Conservation (phyloP, 1,284 basidiomycete genomes). For the Baeospora myosura region DNA sequence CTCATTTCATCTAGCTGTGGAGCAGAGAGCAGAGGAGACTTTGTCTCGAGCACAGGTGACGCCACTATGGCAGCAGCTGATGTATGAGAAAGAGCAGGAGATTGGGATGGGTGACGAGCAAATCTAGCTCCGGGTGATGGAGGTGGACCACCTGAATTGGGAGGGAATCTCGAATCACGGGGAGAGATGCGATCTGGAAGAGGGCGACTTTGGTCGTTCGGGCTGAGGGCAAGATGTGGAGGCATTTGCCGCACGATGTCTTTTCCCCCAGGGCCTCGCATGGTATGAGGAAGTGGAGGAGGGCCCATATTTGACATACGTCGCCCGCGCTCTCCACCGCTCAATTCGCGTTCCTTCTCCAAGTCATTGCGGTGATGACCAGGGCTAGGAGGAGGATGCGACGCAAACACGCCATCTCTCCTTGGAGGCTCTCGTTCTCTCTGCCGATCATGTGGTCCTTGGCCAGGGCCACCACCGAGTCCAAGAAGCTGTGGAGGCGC, state of each 20-base stretch:
- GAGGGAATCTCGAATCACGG: slow-evolving; percentile 27
- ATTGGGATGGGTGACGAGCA: slow-evolving; percentile 31
- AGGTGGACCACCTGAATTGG: slow-evolving; percentile 17
- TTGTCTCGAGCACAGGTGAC: slow-evolving; percentile 20
- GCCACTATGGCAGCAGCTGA: slow-evolving; percentile 20
- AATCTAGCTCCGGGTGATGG: slow-evolving; percentile 22
- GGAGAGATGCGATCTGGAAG: slow-evolving; percentile 28
- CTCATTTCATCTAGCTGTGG: slow-evolving; percentile 68
- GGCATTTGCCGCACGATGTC: slow-evolving; percentile 38
- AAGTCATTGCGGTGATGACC: not conserved
- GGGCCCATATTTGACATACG: slow-evolving; percentile 38
- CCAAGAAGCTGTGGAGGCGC: slow-evolving; percentile 22
- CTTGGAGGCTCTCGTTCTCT: slow-evolving; percentile 16
- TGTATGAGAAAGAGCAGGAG: slow-evolving; percentile 34
- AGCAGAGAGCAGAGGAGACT: slow-evolving; percentile 26
- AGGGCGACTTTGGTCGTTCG: slow-evolving; percentile 14
- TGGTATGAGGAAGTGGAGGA: slow-evolving; percentile 38
- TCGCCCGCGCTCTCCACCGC: slow-evolving; percentile 27
- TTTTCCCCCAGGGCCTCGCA: slow-evolving; percentile 21
- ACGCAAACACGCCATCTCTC: not conserved
- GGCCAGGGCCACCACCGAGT: slow-evolving; percentile 27
- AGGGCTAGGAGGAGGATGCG: slow-evolving; percentile 15
- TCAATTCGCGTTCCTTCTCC: slow-evolving; percentile 6
- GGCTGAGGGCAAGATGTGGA: slow-evolving; percentile 36
- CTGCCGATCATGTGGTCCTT: slow-evolving; percentile 18